Base-by-base conservation (phyloP, 2,329 filamentous ascomycete species). In the Drechslerella dactyloides region DNA sequence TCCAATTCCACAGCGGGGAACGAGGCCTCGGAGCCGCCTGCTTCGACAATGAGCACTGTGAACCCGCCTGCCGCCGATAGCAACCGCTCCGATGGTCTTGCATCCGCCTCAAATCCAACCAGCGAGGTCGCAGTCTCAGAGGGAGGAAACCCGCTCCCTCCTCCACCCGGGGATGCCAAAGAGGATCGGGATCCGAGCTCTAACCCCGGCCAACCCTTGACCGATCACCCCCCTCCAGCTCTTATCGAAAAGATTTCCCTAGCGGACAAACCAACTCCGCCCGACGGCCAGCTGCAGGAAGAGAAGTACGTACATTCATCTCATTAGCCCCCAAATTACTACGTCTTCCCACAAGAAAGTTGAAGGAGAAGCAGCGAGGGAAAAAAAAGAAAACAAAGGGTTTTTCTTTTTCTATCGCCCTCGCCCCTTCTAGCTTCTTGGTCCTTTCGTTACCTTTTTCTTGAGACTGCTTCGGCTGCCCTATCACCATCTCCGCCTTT, bases 241-340 rank as follows among this genome's bases (percentile, higher is more conserved):
- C 66, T 70, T 70, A 70, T 70, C 66, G 66, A 70, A 40, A 63
- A 64, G 58, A 70, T 70, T 59, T 70, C 66, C 17, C 46, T 70
- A 63, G 48, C 59, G 37, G 66, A 70, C 66, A 44, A 69, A 53
- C 48, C 62, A 54, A 70, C 54, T 15, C 46, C 53, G 33, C 65
- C 65, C 65, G 44, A 53, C 66, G 66, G 66, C 23, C 53, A 64
- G 54, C 48, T 64, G 59, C 66, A 70, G 63, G 58, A 69, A 42
- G 53, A 70, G 54, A 70, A 59, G 66, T 70, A 59, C 48, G 59
- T n/a, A 64, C 46, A 21, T 54, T 11, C 44, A 11, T 48, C 44
- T 10, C 54, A 66, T 73, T 72, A 61, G 66, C 69, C 56, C 57
- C 40, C 57, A 27, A 48, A 33, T 59, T 72, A 65, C 48, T 68